phyloP scores from a whole-genome alignment of 73 alveolate genomes.

The Paramecium bursaria region DNA sequence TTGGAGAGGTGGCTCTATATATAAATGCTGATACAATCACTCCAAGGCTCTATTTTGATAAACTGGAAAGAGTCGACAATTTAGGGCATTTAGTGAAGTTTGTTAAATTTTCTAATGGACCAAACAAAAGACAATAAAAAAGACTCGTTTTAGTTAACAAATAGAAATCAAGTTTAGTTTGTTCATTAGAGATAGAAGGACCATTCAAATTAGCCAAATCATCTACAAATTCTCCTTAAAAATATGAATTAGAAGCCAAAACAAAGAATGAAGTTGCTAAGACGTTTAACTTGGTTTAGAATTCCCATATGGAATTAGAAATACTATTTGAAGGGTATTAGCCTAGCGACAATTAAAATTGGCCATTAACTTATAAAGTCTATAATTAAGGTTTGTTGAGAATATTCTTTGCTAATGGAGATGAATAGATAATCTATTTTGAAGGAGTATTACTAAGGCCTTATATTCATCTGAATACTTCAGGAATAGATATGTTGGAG shows the following conservation, averaged over 20 bases:
- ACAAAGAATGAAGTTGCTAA: slow-evolving; percentile 43
- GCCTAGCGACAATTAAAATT: slow-evolving; percentile 73
- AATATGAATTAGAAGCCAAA: slow-evolving; percentile 53
- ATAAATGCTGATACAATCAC: slow-evolving; percentile 74
- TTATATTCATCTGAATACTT: slow-evolving; percentile 70
- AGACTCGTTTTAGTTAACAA: slow-evolving; percentile 73
- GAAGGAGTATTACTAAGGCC: slow-evolving; percentile 81
- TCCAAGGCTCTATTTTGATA: slow-evolving; percentile 80
- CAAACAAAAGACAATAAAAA: slow-evolving; percentile 68
- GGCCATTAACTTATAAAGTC: slow-evolving; percentile 81
- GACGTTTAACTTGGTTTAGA: slow-evolving; percentile 53
- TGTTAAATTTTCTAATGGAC: slow-evolving; percentile 70
- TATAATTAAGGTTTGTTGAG: slow-evolving; percentile 73
- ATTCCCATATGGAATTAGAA: slow-evolving; percentile 70
- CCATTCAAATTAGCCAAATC: slow-evolving; percentile 79
- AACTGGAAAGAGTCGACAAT: slow-evolving; percentile 76
- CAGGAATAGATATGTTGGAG: slow-evolving; percentile 65
- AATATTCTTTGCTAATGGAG: slow-evolving; percentile 77
- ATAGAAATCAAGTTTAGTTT: slow-evolving; percentile 77
- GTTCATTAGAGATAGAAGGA: slow-evolving; percentile 76
- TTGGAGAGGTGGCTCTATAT: slow-evolving; percentile 77
- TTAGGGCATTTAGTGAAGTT: slow-evolving; percentile 79
- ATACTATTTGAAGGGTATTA: slow-evolving; percentile 73
- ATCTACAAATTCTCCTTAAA: slow-evolving; percentile 74
- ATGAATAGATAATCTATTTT: slow-evolving; percentile 64